Evolutionary conservation across 495 filamentous ascomycete genomes (phyloP), one percentile per base, ranked within the genome.

Genomic region (Daldinia caldariorum): DNA sequence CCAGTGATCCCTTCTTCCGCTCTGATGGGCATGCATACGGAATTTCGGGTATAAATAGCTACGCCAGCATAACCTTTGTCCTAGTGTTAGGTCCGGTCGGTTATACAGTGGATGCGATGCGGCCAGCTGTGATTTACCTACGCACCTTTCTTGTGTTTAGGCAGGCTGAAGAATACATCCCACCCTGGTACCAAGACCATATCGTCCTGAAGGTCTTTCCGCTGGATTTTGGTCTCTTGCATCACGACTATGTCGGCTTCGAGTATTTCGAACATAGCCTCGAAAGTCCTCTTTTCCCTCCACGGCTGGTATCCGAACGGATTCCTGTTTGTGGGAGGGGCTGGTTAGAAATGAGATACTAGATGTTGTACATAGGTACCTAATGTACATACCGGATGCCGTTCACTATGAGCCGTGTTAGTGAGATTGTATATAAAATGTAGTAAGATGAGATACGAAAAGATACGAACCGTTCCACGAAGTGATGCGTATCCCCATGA

Each of bases 291-390:
- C 50, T 88, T 89, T 66, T 91, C 87, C 68, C 92, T 84, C 95
- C 95, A 99, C 90, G 95, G 95, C 78, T 94, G 91, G 77, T 97
- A 97, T 20, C 89, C 88, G 77, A 99, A 97, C 10, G 95, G 95
- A 77, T 99, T 98, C 73, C 92, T 94, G 61, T 37, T 16, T 29
- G 18, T 1, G 26, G 26, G 26, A n/a, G 26, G 26, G 29, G 14
- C 7, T 0, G 20, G 65, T 73, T 68, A 77, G 61, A 68, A 61
- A 38, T 20, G 35, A 43, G n/a, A n/a, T n/a, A n/a, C n/a, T n/a
- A n/a, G n/a, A n/a, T n/a, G n/a, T n/a, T n/a, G n/a, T n/a, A n/a
- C n/a, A n/a, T n/a, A n/a, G n/a, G n/a, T n/a, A n/a, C n/a, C n/a
- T n/a, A 8, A 29, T 53, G n/a, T 16, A 14, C 83, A 59, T 79